Evolutionary conservation across 2,329 filamentous ascomycete genomes (phyloP).

Genomic region (Cryphonectria parasitica): DNA sequence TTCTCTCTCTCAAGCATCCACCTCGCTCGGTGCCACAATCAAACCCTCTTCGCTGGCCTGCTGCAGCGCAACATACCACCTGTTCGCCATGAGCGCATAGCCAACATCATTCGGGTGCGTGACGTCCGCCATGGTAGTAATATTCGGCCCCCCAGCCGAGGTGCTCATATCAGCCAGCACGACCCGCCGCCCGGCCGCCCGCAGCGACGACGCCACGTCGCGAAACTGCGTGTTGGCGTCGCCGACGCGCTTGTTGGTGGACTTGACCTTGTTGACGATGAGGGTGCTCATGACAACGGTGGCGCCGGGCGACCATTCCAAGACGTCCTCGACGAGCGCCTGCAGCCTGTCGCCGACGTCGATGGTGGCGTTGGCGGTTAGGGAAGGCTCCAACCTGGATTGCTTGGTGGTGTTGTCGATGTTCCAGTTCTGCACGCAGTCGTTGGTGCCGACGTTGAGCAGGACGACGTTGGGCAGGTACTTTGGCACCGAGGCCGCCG

Average conservation of each 20-base stretch:
- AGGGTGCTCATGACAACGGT: conserved; percentile 46
- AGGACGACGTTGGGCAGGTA: conserved; percentile 46
- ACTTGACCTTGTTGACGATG: conserved; percentile 33
- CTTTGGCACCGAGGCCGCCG: conserved; percentile 37
- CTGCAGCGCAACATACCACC: conserved; percentile 41
- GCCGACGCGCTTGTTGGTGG: conserved; percentile 36
- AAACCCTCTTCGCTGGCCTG: conserved; percentile 35
- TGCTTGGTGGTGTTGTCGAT: conserved; percentile 30
- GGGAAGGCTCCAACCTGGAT: neutral
- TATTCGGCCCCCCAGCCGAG: conserved; percentile 35
- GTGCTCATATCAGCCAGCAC: conserved; percentile 47
- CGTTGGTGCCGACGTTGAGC: conserved; percentile 50
- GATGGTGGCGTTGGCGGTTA: conserved; percentile 26
- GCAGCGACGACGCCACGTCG: conserved; percentile 36
- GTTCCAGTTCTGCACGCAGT: conserved; percentile 42
- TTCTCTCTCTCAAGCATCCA: neutral
- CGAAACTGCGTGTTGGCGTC: conserved; percentile 42
- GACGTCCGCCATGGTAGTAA: conserved; percentile 42
- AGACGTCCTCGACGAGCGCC: conserved; percentile 43
- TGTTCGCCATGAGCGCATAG: conserved; percentile 47
- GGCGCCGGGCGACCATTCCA: conserved; percentile 37
- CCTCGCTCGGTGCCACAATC: conserved; percentile 31
- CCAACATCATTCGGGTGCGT: conserved; percentile 46
- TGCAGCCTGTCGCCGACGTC: conserved; percentile 39
- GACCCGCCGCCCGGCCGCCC: conserved; percentile 38